Conservation (phyloP, 805 yeast genomes). For the Hemisphaericaspora nanyangensis region DNA sequence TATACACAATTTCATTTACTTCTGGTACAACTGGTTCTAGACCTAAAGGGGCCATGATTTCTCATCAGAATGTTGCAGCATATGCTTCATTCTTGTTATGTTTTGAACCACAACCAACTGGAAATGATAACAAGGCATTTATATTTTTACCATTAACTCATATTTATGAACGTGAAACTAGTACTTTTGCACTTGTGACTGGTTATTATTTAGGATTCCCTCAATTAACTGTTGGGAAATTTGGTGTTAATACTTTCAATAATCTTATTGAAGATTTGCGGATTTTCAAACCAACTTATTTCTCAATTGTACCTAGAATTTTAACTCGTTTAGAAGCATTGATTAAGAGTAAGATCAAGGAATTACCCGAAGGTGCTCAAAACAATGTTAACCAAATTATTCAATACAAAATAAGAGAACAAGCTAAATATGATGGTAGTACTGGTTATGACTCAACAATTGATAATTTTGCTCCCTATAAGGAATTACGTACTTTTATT, state of each 20-base stretch:
- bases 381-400: conserved; percentile 16
- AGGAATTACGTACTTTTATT: conserved; percentile 26
- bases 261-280: conserved; percentile 28
- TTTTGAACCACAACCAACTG: conserved; percentile 7
- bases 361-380: conserved; percentile 7
- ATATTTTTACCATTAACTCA: conserved; percentile 36
- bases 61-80: conserved; percentile 18
- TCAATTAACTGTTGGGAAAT: conserved; percentile 13
- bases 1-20: conserved; percentile 41
- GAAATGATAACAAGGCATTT: conserved; percentile 10
- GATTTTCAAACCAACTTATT: conserved; percentile 22
- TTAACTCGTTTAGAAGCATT: conserved; percentile 35
- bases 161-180: conserved; percentile 29
- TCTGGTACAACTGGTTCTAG: conserved; percentile 68
- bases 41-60: conserved; percentile 71
- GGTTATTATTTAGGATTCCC: conserved; percentile 33
- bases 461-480: conserved; percentile 18
- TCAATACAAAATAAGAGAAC: conserved; percentile 16
- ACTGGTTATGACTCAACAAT: conserved; percentile 15
- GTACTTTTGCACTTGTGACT: conserved; percentile 16
- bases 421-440: conserved; percentile 34
- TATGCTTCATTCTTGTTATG: conserved; percentile 11
- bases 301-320: conserved; percentile 32
- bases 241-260: conserved; percentile 16
- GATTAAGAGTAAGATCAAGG: conserved; percentile 14